These are phyloP conservation scores for Microbotryomycetes sp. DNA, from an alignment of 1,284 basidiomycete species.

Conservation along the genomic window DNA sequence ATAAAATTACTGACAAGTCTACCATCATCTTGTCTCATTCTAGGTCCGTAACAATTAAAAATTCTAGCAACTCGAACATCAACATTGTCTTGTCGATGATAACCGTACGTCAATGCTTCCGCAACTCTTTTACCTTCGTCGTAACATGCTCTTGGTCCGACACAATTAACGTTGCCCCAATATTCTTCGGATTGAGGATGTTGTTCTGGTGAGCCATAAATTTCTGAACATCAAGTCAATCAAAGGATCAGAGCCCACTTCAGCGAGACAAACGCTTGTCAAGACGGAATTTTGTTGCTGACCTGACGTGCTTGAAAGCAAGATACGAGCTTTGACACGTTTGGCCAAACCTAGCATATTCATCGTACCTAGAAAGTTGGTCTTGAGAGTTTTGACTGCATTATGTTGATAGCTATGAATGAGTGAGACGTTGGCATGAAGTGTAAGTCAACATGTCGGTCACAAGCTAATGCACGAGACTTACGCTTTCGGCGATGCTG, in stretches of 20 bases:
- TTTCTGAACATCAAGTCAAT: slow-evolving; percentile 53
- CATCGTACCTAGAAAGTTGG: slow-evolving; percentile 87
- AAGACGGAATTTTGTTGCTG: slow-evolving; percentile 30
- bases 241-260: background rate
- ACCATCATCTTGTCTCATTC: slow-evolving; percentile 90
- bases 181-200: slow-evolving; percentile 68
- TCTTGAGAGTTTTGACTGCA: slow-evolving; percentile 94
- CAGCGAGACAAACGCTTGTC: background rate
- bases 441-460: background rate
- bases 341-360: slow-evolving; percentile 99
- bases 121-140: slow-evolving; percentile 62
- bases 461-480: slow-evolving; percentile 34
- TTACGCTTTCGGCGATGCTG: slow-evolving; percentile 64
- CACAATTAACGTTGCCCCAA: slow-evolving; percentile 88
- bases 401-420: slow-evolving; percentile 71
- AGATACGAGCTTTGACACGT: slow-evolving; percentile 90
- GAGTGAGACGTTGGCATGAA: slow-evolving; percentile 51
- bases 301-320: slow-evolving; percentile 90
- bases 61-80: slow-evolving; percentile 93
- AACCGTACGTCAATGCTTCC: slow-evolving; percentile 82
- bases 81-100: slow-evolving; percentile 86
- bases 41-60: slow-evolving; percentile 65
- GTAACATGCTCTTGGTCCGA: slow-evolving; percentile 93
- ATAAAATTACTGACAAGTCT: slow-evolving; percentile 98
- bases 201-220: slow-evolving; percentile 78